Evolutionary conservation across 2,329 filamentous ascomycete genomes (phyloP), one percentile per base, ranked within the genome.

Genomic region (Emmonsia crescens): DNA sequence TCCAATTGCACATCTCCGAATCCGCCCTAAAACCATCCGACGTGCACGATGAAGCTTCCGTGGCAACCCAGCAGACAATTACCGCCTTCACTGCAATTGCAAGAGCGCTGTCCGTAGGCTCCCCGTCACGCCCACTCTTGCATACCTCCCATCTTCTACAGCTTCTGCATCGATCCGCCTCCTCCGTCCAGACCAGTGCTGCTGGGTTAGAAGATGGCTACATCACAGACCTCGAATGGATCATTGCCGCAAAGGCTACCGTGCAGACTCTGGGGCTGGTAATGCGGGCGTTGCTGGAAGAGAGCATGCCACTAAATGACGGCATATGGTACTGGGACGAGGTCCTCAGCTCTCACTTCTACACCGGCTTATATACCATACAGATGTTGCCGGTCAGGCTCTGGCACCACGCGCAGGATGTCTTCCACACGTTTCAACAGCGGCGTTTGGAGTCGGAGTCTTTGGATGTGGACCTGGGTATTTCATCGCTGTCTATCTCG

Each of bases 281-380:
- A 48, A 78, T 96, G 67, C 86, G 86, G 67, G 85, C 84, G 0
- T 81, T 97, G 3, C 76, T 96, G 12, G 88, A 93, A 61, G 88
- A 94, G 68, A 95, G 91, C 12, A 85, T 93, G 12, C 87, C 88
- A 0, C 76, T 99, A 21, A 89, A 86, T 68, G 87, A 96, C 66
- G 91, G 96, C 67, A 87, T 96, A 29, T 92, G 88, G 85, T 97
- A 97, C 73, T 99, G 94, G 94, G 90, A 96, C 70, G 89, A 94
- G 66, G 83, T 96, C 1, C 77, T 96, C 36, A 84, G 85, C 10
- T 95, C 90, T 0, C 87, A 90, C 67, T 82, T 85, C 57, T 89
- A 88, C 69, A 92, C 89, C 66, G 87, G 85, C 38, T 73, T 96
- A 3, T 96, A 96, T 74, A 88, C 89, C 16, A 76, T 95, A 9